Evolutionary conservation across 2,329 filamentous ascomycete species (phyloP).

Genomic region (Septoria linicola): DNA sequence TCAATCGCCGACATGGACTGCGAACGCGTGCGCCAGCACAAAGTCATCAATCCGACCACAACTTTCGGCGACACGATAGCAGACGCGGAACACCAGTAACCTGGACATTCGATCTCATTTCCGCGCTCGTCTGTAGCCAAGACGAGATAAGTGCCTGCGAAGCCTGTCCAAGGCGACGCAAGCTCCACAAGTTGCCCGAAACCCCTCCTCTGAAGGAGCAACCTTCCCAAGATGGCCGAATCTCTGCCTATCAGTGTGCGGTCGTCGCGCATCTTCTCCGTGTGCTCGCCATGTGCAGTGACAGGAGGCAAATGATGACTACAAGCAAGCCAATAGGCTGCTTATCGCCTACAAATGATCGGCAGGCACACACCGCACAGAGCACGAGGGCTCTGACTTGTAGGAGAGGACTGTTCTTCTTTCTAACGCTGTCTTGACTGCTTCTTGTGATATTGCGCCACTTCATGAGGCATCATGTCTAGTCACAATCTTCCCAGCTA

Average conservation of each 20-base stretch:
- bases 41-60: too few species aligned
- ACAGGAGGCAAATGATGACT: neutral
- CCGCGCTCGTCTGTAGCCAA: conserved; percentile 3
- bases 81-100: too few species aligned
- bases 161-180: conserved; percentile 10
- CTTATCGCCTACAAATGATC: conserved; percentile 2
- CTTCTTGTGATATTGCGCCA: neutral
- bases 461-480: neutral
- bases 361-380: neutral
- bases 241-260: conserved; percentile 9
- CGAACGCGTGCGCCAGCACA: too few species aligned
- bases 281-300: conserved; percentile 6
- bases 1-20: too few species aligned
- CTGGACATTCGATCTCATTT: neutral
- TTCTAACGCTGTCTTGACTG: neutral
- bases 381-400: neutral
- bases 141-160: conserved; percentile 6
- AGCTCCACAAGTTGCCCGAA: conserved; percentile 9
- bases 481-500: neutral
- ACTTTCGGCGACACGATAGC: too few species aligned
- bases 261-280: neutral
- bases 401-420: neutral
- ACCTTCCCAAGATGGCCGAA: conserved; percentile 13
- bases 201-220: conserved; percentile 8
- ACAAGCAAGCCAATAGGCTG: neutral